Evolutionary conservation across 768 basidiomycete species (phyloP).

Genomic region (Termitomyces sp.): DNA sequence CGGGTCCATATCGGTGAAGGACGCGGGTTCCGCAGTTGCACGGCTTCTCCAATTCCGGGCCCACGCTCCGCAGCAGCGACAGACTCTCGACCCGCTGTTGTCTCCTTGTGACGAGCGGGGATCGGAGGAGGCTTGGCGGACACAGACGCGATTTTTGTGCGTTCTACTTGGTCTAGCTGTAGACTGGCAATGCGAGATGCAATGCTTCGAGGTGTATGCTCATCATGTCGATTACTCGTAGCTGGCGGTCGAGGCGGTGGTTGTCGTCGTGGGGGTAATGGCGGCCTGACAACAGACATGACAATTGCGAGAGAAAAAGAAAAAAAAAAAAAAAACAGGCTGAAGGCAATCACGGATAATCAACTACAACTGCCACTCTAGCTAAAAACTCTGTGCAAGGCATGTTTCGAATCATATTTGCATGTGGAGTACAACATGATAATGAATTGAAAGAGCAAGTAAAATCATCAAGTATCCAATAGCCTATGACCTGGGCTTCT

Average conservation of each 20-base stretch:
- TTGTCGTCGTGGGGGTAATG: constrained; percentile 21
- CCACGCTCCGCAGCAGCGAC: background rate
- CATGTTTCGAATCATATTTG: constrained; percentile 7
- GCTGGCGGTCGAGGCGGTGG: constrained; percentile 8
- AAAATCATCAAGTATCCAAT: constrained; percentile 3
- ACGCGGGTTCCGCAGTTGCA: background rate
- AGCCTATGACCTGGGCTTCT: constrained; percentile 62
- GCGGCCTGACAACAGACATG: constrained; percentile 14
- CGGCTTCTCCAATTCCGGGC: background rate
- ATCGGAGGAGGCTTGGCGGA: constrained; percentile 12
- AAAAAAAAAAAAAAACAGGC: no score
- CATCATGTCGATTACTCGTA: no score
- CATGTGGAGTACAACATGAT: constrained; percentile 13
- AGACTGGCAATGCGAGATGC: constrained; percentile 27
- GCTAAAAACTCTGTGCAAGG: background rate
- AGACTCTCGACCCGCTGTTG: background rate
- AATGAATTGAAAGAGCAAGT: constrained; percentile 8
- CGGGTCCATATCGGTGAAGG: constrained; percentile 16
- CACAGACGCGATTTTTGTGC: background rate
- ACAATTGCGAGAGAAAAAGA: background rate
- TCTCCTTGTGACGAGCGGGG: constrained; percentile 12
- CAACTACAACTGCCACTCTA: background rate
- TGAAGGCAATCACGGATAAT: background rate
- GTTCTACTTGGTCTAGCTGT: constrained; percentile 18
- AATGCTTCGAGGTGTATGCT: constrained; percentile 15